Evolutionary conservation across 2,329 filamentous ascomycete species (phyloP), one percentile per base, ranked within the genome.

Genomic region (Elsinoe australis): DNA sequence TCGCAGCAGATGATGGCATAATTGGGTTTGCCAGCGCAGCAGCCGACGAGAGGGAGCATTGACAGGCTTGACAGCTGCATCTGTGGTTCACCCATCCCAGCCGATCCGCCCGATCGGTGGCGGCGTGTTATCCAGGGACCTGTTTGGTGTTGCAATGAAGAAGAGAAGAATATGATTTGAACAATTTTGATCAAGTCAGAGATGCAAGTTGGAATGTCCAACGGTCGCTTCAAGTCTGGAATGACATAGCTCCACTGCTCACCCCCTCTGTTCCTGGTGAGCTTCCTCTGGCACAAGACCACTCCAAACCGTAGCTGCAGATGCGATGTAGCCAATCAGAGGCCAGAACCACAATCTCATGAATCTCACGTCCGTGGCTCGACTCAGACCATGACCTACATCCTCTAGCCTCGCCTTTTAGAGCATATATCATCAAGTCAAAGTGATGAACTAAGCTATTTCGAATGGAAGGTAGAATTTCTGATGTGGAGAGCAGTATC

Each of bases 1-100:
- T 14, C 4, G n/a, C 21, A 31, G 28, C 21, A 32, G 32, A 32
- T 44, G 39, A 29, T 17, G 15, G 24, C 39, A 44, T 44, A 44
- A 32, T 29, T 44, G 39, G 39, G n/a, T 31, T 29, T 44, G 39
- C 39, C 39, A 44, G 26, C 39, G 39, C 39, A 44, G 39, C 39
- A 44, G 24, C 39, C 39, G 39, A 12, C 24, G 21, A 21, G n/a
- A n/a, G 32, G 24, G 24, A 10, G 26, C 26, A n/a, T n/a, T n/a
- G n/a, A n/a, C n/a, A n/a, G n/a, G n/a, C n/a, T n/a, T n/a, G n/a
- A n/a, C n/a, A n/a, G n/a, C n/a, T n/a, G n/a, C 36, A 41, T 41
- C 36, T 24, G 18, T 26, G 36, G 36, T 41, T n/a, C n/a, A n/a
- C n/a, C n/a, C n/a, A n/a, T n/a, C n/a, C n/a, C n/a, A n/a, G n/a